A percentile compares a stretch with the other conserved stretches of the same genome.
These are phyloP conservation scores for Pythium rhizo-oryzae DNA, from an alignment of 352 stramenopile genomes.

Conservation along the genomic window DNA sequence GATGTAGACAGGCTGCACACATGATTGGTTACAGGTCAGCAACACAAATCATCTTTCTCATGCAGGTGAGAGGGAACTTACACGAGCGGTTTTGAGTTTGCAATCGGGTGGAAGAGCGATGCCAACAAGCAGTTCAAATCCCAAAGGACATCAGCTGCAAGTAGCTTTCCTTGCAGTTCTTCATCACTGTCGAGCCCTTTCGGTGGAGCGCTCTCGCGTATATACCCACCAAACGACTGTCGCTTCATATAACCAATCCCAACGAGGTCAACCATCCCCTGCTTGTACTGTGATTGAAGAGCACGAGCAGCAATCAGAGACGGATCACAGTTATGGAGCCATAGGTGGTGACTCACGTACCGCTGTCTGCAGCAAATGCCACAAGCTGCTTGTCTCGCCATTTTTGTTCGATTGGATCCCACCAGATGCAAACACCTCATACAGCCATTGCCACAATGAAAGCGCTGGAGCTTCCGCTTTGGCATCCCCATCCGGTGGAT, in stretches of 20 bases:
- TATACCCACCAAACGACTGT: slow-evolving; percentile 20
- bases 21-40: not conserved
- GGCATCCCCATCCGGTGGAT: not conserved
- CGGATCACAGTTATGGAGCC: not conserved
- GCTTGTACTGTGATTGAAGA: slow-evolving; percentile 21
- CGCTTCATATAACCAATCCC: slow-evolving; percentile 17
- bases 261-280: slow-evolving; percentile 21
- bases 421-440: slow-evolving; percentile 35
- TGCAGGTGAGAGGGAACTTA: not conserved
- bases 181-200: slow-evolving; percentile 13
- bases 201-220: slow-evolving; percentile 21
- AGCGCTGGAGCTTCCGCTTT: slow-evolving; percentile 39
- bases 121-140: slow-evolving; percentile 19
- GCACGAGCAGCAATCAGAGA: not conserved
- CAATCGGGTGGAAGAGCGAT: slow-evolving; percentile 5
- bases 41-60: not conserved
- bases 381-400: slow-evolving; percentile 41
- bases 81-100: slow-evolving; percentile 3
- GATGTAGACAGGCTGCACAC: not conserved
- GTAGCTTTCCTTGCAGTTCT: slow-evolving; percentile 18
- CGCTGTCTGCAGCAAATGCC: slow-evolving; percentile 57
- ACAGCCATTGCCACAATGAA: slow-evolving; percentile 59
- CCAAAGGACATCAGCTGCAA: slow-evolving; percentile 28
- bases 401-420: slow-evolving; percentile 19
- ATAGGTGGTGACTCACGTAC: slow-evolving; percentile 19